These are phyloP conservation scores for Albatrellus sp. DNA, from an alignment of 1,284 basidiomycete genomes.

Conservation along the genomic window DNA sequence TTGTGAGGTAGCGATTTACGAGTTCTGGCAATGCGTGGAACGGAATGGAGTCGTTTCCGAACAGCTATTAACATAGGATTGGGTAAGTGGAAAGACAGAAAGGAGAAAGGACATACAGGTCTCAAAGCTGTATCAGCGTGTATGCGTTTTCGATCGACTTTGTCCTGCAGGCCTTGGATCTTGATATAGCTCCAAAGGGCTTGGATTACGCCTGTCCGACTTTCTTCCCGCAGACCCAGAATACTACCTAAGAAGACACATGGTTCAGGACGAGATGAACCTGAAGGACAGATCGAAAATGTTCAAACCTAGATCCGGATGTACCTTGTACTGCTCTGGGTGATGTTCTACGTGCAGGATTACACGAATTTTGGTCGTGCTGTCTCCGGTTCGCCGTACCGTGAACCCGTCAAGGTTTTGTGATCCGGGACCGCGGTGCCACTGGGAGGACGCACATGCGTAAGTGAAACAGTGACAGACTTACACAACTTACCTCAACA, in stretches of 20 bases:
- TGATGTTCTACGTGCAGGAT: conserved; percentile 77
- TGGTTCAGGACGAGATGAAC: background rate
- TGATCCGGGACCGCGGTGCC: conserved; percentile 54
- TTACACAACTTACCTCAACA: conserved; percentile 45
- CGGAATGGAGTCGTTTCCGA: conserved; percentile 46
- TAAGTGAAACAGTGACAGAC: background rate
- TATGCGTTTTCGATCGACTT: conserved; percentile 74
- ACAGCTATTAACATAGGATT: conserved; percentile 34
- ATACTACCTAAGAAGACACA: conserved; percentile 34
- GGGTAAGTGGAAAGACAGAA: background rate
- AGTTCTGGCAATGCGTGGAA: conserved; percentile 84
- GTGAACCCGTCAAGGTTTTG: conserved; percentile 81
- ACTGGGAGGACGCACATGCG: conserved; percentile 29
- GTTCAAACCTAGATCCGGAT: conserved; percentile 57
- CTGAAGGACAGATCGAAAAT: background rate
- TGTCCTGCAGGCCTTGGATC: conserved; percentile 78
- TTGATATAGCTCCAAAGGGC: conserved; percentile 93
- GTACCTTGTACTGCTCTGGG: conserved; percentile 79
- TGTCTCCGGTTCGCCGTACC: conserved; percentile 73
- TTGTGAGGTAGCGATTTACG: conserved; percentile 68
- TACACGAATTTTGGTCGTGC: conserved; percentile 67
- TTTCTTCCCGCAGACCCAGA: conserved; percentile 79
- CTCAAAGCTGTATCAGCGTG: conserved; percentile 65
- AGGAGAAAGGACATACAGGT: conserved; percentile 29
- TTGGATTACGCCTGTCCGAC: conserved; percentile 71